phyloP scores from a whole-genome alignment of 2,329 filamentous ascomycete genomes.

The Cyclaneusma minus region DNA sequence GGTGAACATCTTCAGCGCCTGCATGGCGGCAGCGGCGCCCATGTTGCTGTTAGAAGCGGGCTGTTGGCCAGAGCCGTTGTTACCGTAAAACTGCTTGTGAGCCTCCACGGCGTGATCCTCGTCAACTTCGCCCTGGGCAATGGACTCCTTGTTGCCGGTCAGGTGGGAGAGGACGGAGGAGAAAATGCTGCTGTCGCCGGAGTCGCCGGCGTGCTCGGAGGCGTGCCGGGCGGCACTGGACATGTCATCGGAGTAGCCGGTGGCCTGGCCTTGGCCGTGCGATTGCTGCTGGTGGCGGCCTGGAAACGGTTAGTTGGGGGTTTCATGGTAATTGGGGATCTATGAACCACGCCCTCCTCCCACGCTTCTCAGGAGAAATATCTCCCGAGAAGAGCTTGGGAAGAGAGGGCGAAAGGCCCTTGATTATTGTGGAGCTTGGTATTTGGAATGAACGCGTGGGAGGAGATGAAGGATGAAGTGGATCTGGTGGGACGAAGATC shows the following conservation, averaged over 20 bases:
- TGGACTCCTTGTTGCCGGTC: conserved; percentile 31
- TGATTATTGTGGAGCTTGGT: no score
- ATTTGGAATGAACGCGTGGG: no score
- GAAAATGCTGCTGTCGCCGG: conserved; percentile 35
- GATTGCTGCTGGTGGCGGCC: no score
- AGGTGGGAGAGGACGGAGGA: conserved; percentile 37
- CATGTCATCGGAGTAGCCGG: conserved; percentile 31
- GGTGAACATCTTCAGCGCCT: conserved; percentile 68
- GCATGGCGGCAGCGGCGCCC: conserved; percentile 64
- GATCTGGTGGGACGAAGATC: no score
- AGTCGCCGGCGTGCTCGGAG: conserved; percentile 31
- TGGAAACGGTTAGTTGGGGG: conserved; percentile 3
- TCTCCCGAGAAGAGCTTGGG: no score
- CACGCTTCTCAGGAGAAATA: no score
- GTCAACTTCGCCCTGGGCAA: conserved; percentile 37
- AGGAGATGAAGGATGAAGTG: no score
- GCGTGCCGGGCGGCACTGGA: conserved; percentile 38
- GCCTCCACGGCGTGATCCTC: conserved; percentile 53
- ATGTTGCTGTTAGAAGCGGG: conserved; percentile 33
- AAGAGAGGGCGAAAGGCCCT: no score
- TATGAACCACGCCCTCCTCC: no score
- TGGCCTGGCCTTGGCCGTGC: conserved; percentile 13
- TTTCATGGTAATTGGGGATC: no score
- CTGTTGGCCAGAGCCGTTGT: conserved; percentile 28
- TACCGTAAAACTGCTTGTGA: conserved; percentile 61